These are phyloP conservation scores for Cladorrhinum sp. DNA, from an alignment of 2,329 filamentous ascomycete genomes.

Conservation along the genomic window DNA sequence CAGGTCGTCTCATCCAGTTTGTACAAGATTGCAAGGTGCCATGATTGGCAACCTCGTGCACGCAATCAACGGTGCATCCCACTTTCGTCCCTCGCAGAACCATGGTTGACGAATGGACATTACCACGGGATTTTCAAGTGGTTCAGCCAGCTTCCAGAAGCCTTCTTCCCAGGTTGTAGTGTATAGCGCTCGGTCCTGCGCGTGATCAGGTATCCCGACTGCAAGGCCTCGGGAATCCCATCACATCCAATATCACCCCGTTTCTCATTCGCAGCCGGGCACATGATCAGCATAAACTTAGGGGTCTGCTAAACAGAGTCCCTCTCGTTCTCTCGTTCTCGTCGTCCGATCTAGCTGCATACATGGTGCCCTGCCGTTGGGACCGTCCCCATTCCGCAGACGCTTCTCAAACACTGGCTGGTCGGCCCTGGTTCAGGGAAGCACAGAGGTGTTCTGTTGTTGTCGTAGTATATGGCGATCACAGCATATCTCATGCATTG, in stretches of 20 bases:
- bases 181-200: neutral
- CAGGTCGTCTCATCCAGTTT: neutral
- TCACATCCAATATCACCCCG: slow-evolving; percentile 7
- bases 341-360: slow-evolving; percentile 1
- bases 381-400: slow-evolving; percentile 25
- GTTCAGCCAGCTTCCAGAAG: neutral
- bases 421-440: too few species aligned
- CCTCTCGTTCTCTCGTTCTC: too few species aligned
- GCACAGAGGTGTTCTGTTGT: too few species aligned
- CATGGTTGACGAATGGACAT: neutral
- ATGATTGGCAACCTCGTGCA: slow-evolving; percentile 9
- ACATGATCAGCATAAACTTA: neutral
- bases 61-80: neutral
- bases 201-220: neutral
- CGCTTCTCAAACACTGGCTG: slow-evolving; percentile 28
- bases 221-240: neutral
- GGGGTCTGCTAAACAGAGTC: neutral
- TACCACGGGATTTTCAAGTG: too few species aligned
- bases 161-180: neutral
- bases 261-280: neutral
- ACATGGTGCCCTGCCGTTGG: neutral
- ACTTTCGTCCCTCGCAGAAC: neutral
- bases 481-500: slow-evolving; percentile 16
- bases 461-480: slow-evolving; percentile 12
- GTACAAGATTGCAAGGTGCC: slow-evolving; percentile 5